Evolutionary conservation across 2,329 filamentous ascomycete species (phyloP).

Genomic region (Pseudogymnoascus sp.): DNA sequence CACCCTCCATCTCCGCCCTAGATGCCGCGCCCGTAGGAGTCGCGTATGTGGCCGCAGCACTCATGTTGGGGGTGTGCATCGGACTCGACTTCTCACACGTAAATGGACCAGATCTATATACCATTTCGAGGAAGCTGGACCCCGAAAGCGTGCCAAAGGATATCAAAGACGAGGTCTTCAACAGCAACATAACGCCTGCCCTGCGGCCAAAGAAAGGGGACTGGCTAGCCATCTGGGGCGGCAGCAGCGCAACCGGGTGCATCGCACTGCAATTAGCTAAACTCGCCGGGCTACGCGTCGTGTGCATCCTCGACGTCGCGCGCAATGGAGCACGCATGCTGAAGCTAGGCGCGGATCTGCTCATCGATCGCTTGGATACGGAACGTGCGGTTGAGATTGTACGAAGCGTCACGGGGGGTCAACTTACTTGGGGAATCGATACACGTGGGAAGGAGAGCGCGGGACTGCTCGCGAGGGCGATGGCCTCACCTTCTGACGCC

Average conservation of each 20-base stretch:
- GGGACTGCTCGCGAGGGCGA: conserved; percentile 37
- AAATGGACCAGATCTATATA: conserved; percentile 50
- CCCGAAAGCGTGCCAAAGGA: conserved; percentile 50
- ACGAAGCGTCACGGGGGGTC: conserved; percentile 47
- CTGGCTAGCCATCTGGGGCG: conserved; percentile 71
- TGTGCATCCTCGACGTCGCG: conserved; percentile 59
- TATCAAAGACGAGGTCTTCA: conserved; percentile 56
- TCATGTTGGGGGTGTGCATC: conserved; percentile 63
- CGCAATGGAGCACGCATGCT: conserved; percentile 57
- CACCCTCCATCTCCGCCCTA: conserved; percentile 16
- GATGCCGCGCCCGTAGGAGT: conserved; percentile 27
- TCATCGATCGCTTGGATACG: conserved; percentile 63
- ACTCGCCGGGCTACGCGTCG: conserved; percentile 56
- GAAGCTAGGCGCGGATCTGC: conserved; percentile 48
- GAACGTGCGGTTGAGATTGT: conserved; percentile 61
- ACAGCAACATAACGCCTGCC: conserved; percentile 38
- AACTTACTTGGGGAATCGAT: conserved; percentile 62
- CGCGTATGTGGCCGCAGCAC: conserved; percentile 52
- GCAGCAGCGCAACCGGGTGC: conserved; percentile 60
- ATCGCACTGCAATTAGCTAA: conserved; percentile 62
- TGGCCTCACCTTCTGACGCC: conserved; percentile 13
- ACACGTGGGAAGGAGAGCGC: conserved; percentile 61
- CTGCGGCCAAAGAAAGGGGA: conserved; percentile 56
- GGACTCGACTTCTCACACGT: conserved; percentile 57
- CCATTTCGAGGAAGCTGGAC: conserved; percentile 42